A percentile compares a stretch with the other conserved stretches of the same genome.
phyloP scores from a whole-genome alignment of 768 basidiomycete genomes.

The Mycena latifolia region DNA sequence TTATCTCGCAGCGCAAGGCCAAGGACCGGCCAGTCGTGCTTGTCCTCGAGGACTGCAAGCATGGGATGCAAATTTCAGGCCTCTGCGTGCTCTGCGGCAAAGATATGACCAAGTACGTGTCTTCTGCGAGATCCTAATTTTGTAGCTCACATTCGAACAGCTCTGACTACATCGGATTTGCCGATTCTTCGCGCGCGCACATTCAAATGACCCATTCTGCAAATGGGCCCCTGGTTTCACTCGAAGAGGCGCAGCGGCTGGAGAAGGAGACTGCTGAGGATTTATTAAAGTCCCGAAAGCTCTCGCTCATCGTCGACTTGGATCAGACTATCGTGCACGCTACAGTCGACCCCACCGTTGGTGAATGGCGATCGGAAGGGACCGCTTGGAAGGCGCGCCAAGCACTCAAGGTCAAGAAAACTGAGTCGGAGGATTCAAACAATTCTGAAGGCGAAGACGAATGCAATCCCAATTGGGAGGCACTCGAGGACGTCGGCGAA shows the following conservation, averaged over 20 bases:
- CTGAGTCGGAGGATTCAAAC: constrained; percentile 50
- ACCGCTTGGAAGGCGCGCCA: constrained; percentile 82
- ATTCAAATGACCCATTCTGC: constrained; percentile 97
- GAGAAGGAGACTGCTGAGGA: constrained; percentile 86
- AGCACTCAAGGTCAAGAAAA: constrained; percentile 47
- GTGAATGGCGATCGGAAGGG: constrained; percentile 94
- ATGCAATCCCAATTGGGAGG: constrained; percentile 94
- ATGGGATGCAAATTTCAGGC: constrained; percentile 92
- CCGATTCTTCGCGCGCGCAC: constrained; percentile 86
- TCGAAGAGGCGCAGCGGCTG: constrained; percentile 92
- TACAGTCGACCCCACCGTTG: constrained; percentile 97
- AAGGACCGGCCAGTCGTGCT: constrained; percentile 71
- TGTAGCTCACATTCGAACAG: constrained; percentile 48
- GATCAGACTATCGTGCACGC: constrained; percentile 99
- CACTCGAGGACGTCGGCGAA: constrained; percentile 89
- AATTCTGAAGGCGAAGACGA: constrained; percentile 65
- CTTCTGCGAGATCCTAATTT: constrained; percentile 1
- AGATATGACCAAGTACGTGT: constrained; percentile 89
- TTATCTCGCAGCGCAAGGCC: constrained; percentile 69
- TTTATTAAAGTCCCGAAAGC: constrained; percentile 79
- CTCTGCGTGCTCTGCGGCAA: constrained; percentile 95
- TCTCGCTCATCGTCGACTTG: constrained; percentile 97
- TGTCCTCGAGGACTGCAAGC: constrained; percentile 94
- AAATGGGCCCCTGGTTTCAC: constrained; percentile 90
- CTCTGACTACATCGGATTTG: constrained; percentile 89